Evolutionary conservation across 1,139 yeast species (phyloP), one percentile per base, ranked within the genome.

Genomic region (Pichia kudriavzevii): DNA sequence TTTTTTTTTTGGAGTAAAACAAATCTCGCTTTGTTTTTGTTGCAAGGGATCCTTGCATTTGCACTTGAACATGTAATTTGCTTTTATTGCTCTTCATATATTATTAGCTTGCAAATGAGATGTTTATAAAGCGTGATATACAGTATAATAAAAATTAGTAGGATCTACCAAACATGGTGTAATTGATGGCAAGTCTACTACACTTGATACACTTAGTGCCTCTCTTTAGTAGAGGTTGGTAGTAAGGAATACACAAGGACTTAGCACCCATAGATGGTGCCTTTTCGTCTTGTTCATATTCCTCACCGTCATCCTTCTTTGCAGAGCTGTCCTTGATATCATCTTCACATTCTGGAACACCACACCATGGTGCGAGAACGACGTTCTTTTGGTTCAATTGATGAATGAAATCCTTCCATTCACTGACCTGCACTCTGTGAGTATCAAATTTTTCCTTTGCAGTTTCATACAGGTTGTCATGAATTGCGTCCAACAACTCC

Each of bases 231-330:
- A 66, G 72, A 43, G 95, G 95, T 68, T 88, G 97, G 31, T 84
- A 82, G 56, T 79, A 79, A 47, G 98, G 98, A 61, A 88, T 87
- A 74, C 99, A 93, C 63, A 93, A 71, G 14, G 95, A 81, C 69
- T 93, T 93, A 50, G 99, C 99, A 56, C 99, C 99, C 99, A 93
- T 93, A 41, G 94, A 79, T 55, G 98, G 98, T 19, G 98, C 87
- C 63, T 83, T 82, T 53, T 91, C 98, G 58, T 93, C 99, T 34
- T 71, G 83, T 56, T 82, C 95, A 36, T 80, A 93, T 45, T 76
- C 85, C 43, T 84, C 88, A 50, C 82, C 78, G 49, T 76, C 78
- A 55, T 77, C 81, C 60, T 75, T 79, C 55, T 71, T 71, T 23
- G 95, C 91, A 30, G 96, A 85, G 31, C 84, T 70, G 36, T 88